A percentile compares a stretch with the other conserved stretches of the same genome.
These are phyloP conservation scores for Pseudonectria buxi DNA, from an alignment of 2,329 filamentous ascomycete species.

Conservation along the genomic window DNA sequence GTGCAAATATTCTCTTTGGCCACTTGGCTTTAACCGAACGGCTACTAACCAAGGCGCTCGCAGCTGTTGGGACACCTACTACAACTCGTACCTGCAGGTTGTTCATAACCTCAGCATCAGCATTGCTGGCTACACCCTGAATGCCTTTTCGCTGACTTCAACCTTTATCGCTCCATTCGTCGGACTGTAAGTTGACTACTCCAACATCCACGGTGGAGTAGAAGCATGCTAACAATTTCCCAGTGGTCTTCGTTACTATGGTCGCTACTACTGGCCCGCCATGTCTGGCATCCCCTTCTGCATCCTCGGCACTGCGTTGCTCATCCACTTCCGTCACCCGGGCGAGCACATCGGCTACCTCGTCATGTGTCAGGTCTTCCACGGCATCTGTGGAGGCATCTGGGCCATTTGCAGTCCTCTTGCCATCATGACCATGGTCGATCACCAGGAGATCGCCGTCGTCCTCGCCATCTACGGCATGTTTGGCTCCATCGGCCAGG, in stretches of 20 bases:
- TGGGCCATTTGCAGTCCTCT: conserved; percentile 32
- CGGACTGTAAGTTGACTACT: conserved; percentile 25
- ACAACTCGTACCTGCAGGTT: conserved; percentile 44
- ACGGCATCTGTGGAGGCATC: conserved; percentile 44
- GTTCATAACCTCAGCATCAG: conserved; percentile 41
- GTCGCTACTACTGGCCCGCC: conserved; percentile 44
- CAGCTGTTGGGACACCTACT: conserved; percentile 41
- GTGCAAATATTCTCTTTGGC: neutral
- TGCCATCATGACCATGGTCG: conserved; percentile 24
- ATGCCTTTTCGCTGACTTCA: conserved; percentile 42
- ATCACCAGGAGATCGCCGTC: conserved; percentile 26
- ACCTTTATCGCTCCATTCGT: conserved; percentile 40
- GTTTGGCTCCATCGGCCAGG: conserved; percentile 24
- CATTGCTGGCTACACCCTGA: conserved; percentile 40
- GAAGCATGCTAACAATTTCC: neutral
- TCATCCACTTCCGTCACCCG: conserved; percentile 24
- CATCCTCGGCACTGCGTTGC: conserved; percentile 43
- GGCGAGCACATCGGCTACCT: conserved; percentile 37
- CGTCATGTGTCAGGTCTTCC: conserved; percentile 44
- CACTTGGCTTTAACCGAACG: conserved; percentile 32
- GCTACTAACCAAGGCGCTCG: conserved; percentile 44
- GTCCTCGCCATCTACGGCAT: conserved; percentile 24
- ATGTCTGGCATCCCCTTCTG: conserved; percentile 46
- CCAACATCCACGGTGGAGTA: too few species aligned
- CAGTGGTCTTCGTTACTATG: conserved; percentile 39